Evolutionary conservation across 2,329 filamentous ascomycete species (phyloP).

Genomic region (Catunica adiposa): DNA sequence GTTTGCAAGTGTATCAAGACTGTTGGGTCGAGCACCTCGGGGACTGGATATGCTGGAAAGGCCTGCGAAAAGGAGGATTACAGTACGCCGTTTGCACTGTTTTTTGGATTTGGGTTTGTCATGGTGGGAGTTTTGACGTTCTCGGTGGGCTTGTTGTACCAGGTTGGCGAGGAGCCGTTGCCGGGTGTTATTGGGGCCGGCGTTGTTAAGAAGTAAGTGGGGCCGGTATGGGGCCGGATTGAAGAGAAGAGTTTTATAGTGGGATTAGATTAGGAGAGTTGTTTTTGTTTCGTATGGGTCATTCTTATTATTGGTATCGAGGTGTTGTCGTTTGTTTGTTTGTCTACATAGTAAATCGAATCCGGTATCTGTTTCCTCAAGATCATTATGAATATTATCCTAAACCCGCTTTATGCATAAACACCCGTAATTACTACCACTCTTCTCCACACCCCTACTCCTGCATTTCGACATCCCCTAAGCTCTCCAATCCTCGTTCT

Average conservation of each 20-base stretch:
- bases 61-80: constrained; percentile 87
- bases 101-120: constrained; percentile 56
- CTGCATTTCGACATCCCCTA: constrained; percentile 20
- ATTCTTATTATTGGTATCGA: too few species aligned
- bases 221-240: neutral
- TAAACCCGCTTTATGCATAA: too few species aligned
- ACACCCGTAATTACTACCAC: too few species aligned
- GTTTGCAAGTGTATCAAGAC: constrained; percentile 58
- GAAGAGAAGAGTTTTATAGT: neutral
- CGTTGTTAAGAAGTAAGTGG: constrained; percentile 51
- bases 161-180: constrained; percentile 70
- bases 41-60: constrained; percentile 64
- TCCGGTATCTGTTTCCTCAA: neutral
- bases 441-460: neutral
- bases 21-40: constrained; percentile 37
- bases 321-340: too few species aligned
- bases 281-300: too few species aligned
- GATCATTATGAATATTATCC: neutral
- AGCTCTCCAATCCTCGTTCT: constrained; percentile 31
- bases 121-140: constrained; percentile 52
- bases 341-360: too few species aligned
- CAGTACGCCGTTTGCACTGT: constrained; percentile 75
- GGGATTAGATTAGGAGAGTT: neutral
- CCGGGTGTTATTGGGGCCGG: constrained; percentile 94
- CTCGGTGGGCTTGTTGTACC: constrained; percentile 63